phyloP scores from a whole-genome alignment of 176 grass and related monocot species.

The Oryza meyeriana region DNA sequence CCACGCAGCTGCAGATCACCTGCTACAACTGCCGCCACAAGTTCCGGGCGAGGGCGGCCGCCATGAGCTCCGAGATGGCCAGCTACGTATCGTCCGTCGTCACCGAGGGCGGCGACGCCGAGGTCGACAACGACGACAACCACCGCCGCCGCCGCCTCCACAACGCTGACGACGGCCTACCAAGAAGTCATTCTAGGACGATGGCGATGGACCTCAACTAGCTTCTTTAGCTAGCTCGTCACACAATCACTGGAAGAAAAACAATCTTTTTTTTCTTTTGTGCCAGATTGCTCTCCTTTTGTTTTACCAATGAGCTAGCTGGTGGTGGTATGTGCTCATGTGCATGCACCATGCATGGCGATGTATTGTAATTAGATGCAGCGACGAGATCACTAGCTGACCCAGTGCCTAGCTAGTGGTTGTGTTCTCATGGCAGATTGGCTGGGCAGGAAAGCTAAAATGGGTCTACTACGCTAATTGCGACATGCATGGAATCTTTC shows the following conservation, averaged over 20 bases:
- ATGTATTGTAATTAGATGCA: constrained; percentile 29
- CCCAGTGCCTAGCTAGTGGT: background rate
- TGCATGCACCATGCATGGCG: background rate
- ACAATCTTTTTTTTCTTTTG: background rate
- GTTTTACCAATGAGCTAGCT: constrained; percentile 1
- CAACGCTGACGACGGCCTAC: constrained; percentile 13
- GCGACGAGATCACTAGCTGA: constrained; percentile 10
- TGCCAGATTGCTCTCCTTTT: constrained; percentile 2
- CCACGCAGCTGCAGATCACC: constrained; percentile 67
- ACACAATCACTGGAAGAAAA: background rate
- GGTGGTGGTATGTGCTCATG: background rate
- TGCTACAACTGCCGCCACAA: constrained; percentile 77
- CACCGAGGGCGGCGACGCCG: constrained; percentile 53
- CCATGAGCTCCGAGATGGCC: constrained; percentile 53
- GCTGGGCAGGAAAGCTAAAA: constrained; percentile 1
- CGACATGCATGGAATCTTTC: constrained; percentile 51
- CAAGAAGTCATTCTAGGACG: background rate
- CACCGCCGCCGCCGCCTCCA: background rate
- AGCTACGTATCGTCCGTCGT: constrained; percentile 75
- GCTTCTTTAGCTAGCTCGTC: background rate
- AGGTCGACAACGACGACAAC: constrained; percentile 36
- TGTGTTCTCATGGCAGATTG: background rate
- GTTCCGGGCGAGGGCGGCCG: constrained; percentile 37
- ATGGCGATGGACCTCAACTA: constrained; percentile 49
- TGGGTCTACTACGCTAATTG: constrained; percentile 15